These are phyloP conservation scores for Rugosomyces carneus DNA, from an alignment of 1,284 basidiomycete genomes.

Conservation along the genomic window DNA sequence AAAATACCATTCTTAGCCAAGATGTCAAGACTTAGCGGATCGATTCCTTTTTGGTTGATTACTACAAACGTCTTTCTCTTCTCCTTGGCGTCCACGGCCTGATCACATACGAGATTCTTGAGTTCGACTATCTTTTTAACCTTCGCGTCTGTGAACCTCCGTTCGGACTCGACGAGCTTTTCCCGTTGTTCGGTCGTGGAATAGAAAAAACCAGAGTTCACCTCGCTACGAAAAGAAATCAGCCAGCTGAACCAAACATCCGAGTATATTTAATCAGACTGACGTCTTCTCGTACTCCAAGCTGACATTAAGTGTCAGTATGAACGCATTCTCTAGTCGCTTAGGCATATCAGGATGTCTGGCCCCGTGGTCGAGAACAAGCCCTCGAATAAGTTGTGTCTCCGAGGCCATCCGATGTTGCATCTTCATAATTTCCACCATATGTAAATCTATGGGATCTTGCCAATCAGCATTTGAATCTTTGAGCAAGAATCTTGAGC, in stretches of 20 bases:
- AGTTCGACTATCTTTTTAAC: constrained; percentile 96
- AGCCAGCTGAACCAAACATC: constrained; percentile 5
- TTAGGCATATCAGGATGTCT: constrained; percentile 99
- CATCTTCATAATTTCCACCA: constrained; percentile 99
- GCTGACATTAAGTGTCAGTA: constrained; percentile 95
- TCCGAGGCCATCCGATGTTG: constrained; percentile 98
- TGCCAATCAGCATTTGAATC: constrained; percentile 61
- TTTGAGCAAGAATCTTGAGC: constrained; percentile 22
- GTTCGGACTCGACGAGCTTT: constrained; percentile 97
- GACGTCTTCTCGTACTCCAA: constrained; percentile 99
- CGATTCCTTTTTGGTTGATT: constrained; percentile 99
- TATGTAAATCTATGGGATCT: constrained; percentile 96
- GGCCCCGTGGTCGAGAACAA: constrained; percentile 95
- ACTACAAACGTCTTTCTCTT: constrained; percentile 89
- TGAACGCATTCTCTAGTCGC: constrained; percentile 93
- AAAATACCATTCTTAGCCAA: constrained; percentile 97
- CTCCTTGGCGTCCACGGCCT: constrained; percentile 74
- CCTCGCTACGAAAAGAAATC: constrained; percentile 58
- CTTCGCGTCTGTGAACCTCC: constrained; percentile 91
- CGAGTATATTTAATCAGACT: constrained; percentile 27
- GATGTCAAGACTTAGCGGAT: constrained; percentile 95
- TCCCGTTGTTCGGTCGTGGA: constrained; percentile 97
- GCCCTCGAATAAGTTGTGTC: constrained; percentile 93
- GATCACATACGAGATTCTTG: constrained; percentile 95
- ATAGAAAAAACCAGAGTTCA: constrained; percentile 99